Evolutionary conservation across 345 rosid genomes (phyloP), one percentile per base, ranked within the genome.

Genomic region (Ricinus communis): DNA sequence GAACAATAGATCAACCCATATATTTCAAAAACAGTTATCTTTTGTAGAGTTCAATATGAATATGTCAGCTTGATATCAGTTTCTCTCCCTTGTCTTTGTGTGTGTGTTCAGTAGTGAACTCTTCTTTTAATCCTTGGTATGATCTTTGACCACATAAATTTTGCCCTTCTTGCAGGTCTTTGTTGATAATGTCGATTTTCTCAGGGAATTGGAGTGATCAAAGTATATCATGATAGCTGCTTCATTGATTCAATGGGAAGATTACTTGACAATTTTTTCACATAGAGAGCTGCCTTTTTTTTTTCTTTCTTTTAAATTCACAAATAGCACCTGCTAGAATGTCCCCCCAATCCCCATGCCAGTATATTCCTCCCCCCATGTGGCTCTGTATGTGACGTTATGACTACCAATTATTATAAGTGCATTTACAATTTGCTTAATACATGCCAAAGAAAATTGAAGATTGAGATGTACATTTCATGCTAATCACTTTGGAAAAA

Each of bases 161-260:
- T 2, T 24, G 28, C 43, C 24, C 40, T 69, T 15, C 45, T 55
- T 70, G 66, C 76, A 82, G 85, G 81, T 82, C 38, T 79, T 74
- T 65, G 85, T 77, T 41, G 83, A 76, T 65, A 77, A 79, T 61
- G 68, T 51, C 2, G 85, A 76, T 59, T 74, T 79, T 54, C 79
- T 71, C 31, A 69, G 41, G 75, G 83, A 78, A 69, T 58, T 82
- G 62, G 80, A 82, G 65, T 81, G 67, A 82, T 47, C 58, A 49
- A 28, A 59, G 62, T 60, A 65, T 46, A 65, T 46, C 60, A 56
- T 24, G 30, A n/a, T 63, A 22, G 79, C 60, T 15, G 68, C 66
- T 25, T 60, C 31, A 67, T 10, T 52, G 40, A 53, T 50, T 25
- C 41, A 27, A 45, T 47, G 4, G n/a, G 43, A 41, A 52, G 72